Conservation (phyloP, 2,329 filamentous ascomycete genomes). For the Seiridium unicorne region DNA sequence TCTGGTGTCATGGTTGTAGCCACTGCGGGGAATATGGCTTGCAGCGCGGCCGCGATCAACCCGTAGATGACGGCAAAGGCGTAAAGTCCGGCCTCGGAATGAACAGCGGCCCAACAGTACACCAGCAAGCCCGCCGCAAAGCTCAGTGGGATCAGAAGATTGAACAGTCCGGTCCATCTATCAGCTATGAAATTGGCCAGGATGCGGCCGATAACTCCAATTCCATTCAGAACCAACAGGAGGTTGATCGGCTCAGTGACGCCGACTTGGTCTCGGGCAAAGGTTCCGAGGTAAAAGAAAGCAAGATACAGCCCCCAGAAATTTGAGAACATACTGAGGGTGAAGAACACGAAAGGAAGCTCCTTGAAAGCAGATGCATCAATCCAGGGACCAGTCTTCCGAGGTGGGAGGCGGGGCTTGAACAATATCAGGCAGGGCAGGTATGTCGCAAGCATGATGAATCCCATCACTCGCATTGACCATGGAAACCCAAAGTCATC, state of each 20-base stretch:
- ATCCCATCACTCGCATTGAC: conserved; percentile 43
- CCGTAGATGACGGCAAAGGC: conserved; percentile 14
- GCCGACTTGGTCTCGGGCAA: conserved; percentile 37
- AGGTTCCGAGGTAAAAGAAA: conserved; percentile 46
- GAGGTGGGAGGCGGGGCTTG: conserved; percentile 30
- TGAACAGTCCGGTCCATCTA: conserved; percentile 47
- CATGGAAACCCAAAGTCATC: conserved; percentile 40
- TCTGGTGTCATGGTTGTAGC: conserved; percentile 14
- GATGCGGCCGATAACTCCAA: conserved; percentile 43
- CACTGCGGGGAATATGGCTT: conserved; percentile 11
- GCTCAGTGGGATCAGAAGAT: conserved; percentile 42
- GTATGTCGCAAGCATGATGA: conserved; percentile 31
- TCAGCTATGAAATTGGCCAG: conserved; percentile 44
- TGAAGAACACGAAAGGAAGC: conserved; percentile 34
- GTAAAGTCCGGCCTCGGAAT: conserved; percentile 20
- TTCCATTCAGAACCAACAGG: conserved; percentile 42
- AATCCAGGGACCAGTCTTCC: conserved; percentile 24
- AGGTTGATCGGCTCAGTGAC: conserved; percentile 38
- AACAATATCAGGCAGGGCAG: conserved; percentile 33
- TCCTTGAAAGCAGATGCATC: conserved; percentile 37
- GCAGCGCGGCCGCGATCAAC: conserved; percentile 11
- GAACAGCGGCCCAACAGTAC: conserved; percentile 28
- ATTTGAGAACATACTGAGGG: conserved; percentile 32
- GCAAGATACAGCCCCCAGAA: conserved; percentile 47
- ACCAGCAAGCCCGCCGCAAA: conserved; percentile 20